Percentiles rank a stretch among this genome's conserved stretches.
Conservation (phyloP, 2,329 filamentous ascomycete genomes). For the Sordariomycetes sp. region DNA sequence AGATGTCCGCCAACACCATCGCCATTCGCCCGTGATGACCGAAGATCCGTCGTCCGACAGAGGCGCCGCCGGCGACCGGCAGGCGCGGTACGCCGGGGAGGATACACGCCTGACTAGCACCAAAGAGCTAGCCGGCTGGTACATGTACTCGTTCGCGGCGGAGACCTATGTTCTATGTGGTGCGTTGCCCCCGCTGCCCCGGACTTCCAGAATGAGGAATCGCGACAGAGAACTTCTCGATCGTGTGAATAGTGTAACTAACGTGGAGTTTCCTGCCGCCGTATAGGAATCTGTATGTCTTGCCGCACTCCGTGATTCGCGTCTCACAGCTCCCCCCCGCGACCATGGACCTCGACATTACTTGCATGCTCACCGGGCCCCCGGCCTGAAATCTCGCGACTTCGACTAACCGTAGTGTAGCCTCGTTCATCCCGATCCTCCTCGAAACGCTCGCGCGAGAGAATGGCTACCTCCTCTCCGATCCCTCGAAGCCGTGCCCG, state of each 20-base stretch:
- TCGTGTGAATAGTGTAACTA: background rate
- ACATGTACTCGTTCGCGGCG: constrained; percentile 90
- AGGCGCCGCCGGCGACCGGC: background rate
- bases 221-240: constrained; percentile 5
- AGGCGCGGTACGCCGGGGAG: constrained; percentile 62
- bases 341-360: background rate
- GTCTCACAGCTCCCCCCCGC: too few species aligned
- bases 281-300: constrained; percentile 18
- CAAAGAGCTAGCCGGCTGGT: constrained; percentile 89
- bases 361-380: background rate
- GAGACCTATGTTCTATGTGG: constrained; percentile 93
- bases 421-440: constrained; percentile 90
- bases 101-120: constrained; percentile 79
- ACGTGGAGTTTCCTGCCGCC: background rate
- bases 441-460: constrained; percentile 89
- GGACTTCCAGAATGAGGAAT: background rate
- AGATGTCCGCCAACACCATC: background rate
- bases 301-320: background rate
- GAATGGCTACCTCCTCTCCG: constrained; percentile 75
- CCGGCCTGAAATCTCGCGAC: background rate
- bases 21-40: background rate
- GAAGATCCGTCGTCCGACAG: background rate
- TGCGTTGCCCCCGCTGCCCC: constrained; percentile 26
- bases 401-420: constrained; percentile 27
- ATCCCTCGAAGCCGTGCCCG: constrained; percentile 65